A percentile compares a stretch with the other conserved stretches of the same genome.
Evolutionary conservation across 495 filamentous ascomycete species (phyloP).

Genomic region (Aspergillus nanangensis): DNA sequence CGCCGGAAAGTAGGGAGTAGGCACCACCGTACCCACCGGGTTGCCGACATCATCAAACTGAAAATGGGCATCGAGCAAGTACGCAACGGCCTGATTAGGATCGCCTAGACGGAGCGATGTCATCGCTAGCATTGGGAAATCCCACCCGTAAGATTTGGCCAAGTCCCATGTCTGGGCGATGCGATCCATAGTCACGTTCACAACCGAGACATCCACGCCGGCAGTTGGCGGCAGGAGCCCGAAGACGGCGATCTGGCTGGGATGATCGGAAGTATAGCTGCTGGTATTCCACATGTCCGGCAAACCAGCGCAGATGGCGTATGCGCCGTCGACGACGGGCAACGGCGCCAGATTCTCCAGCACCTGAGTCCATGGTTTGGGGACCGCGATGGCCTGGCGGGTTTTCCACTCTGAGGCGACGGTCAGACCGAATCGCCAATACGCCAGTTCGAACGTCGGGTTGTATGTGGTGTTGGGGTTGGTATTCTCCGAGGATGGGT

Average conservation of each 20-base stretch:
- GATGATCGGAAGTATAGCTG: constrained; percentile 17
- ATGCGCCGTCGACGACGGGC: constrained; percentile 11
- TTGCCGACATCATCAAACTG: constrained; percentile 19
- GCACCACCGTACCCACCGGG: constrained; percentile 45
- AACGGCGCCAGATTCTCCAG: constrained; percentile 12
- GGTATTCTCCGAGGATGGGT: constrained; percentile 16
- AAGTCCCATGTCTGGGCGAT: constrained; percentile 11
- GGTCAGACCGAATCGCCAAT: constrained; percentile 14
- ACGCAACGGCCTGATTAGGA: constrained; percentile 4
- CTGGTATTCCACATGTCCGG: constrained; percentile 17
- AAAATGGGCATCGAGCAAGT: constrained; percentile 8
- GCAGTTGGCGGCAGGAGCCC: constrained; percentile 12
- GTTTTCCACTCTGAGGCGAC: constrained; percentile 12
- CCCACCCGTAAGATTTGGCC: constrained; percentile 12
- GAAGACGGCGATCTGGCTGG: constrained; percentile 8
- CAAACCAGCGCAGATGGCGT: constrained; percentile 12
- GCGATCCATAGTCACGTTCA: constrained; percentile 4
- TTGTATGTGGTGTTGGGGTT: constrained; percentile 12
- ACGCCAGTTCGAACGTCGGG: constrained; percentile 16
- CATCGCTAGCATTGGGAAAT: constrained; percentile 15
- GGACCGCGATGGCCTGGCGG: constrained; percentile 2
- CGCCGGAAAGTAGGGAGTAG: constrained; percentile 57
- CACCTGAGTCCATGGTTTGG: constrained; percentile 9
- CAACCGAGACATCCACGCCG: constrained; percentile 4
- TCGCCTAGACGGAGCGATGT: constrained; percentile 9